These are phyloP conservation scores for Tolypocladium cylindrosporum DNA, from an alignment of 2,329 filamentous ascomycete species.

Conservation along the genomic window DNA sequence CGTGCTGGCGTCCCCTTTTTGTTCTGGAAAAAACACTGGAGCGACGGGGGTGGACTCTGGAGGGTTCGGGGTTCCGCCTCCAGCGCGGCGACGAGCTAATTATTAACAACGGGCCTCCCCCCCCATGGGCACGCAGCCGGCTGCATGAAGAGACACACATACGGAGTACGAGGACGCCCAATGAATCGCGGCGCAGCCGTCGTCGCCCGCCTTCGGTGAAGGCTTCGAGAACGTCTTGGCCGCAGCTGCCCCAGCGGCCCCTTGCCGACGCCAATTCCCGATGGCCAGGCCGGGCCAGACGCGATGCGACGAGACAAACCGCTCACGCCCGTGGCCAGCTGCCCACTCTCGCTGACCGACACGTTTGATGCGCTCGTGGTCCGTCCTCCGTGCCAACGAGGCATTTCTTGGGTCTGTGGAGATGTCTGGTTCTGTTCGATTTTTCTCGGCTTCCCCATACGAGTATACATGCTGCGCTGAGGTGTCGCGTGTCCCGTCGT, in stretches of 20 bases:
- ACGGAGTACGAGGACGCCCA: background rate
- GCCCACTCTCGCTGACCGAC: background rate
- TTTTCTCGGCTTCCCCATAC: background rate
- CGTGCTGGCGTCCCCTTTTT: background rate
- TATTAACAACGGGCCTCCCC: background rate
- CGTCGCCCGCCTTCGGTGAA: slow-evolving; percentile 1
- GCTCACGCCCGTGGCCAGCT: background rate
- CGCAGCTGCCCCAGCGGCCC: background rate
- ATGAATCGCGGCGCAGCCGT: background rate
- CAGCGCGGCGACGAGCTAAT: background rate
- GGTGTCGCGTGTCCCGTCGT: background rate
- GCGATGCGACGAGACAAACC: too few species aligned
- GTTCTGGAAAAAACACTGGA: background rate
- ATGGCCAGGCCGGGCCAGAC: too few species aligned
- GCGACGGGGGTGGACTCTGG: background rate
- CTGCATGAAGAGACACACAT: background rate
- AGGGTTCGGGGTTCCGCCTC: background rate
- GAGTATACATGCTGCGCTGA: background rate
- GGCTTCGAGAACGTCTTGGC: slow-evolving; percentile 1
- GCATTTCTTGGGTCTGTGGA: background rate
- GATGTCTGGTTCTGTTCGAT: background rate
- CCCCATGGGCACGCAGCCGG: background rate
- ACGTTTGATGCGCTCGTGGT: background rate
- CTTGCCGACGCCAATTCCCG: background rate
- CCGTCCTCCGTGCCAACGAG: background rate